Evolutionary conservation across 2,329 filamentous ascomycete species (phyloP).

Genomic region (Ambrosiella cleistominuta): DNA sequence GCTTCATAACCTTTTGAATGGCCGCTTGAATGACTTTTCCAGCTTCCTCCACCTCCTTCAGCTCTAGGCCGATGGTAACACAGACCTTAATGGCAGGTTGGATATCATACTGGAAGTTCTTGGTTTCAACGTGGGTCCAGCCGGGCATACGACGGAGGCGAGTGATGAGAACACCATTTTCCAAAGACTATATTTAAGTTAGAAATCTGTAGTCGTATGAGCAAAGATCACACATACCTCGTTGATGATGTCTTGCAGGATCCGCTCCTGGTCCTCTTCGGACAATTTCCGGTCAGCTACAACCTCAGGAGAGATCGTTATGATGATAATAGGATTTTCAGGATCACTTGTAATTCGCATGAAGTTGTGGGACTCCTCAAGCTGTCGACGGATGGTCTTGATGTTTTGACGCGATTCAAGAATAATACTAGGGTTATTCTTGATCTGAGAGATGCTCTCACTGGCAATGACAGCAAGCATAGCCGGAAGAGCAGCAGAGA

Average conservation of each 20-base stretch:
- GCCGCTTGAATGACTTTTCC: constrained; percentile 77
- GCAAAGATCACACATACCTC: constrained; percentile 44
- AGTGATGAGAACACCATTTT: constrained; percentile 79
- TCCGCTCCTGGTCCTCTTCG: constrained; percentile 60
- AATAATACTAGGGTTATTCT: constrained; percentile 72
- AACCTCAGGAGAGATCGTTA: constrained; percentile 70
- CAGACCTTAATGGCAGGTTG: constrained; percentile 80
- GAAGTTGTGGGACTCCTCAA: constrained; percentile 91
- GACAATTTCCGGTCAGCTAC: constrained; percentile 51
- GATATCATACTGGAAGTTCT: constrained; percentile 52
- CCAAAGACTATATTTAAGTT: constrained; percentile 41
- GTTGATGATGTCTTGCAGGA: constrained; percentile 85
- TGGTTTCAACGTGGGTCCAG: constrained; percentile 41
- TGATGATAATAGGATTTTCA: constrained; percentile 76
- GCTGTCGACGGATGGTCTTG: constrained; percentile 64
- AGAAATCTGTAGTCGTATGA: constrained; percentile 6
- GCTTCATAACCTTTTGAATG: constrained; percentile 75
- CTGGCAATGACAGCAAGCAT: constrained; percentile 91
- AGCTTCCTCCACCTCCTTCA: constrained; percentile 92
- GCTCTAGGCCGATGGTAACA: constrained; percentile 69
- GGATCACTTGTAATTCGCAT: constrained; percentile 60
- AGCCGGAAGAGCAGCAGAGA: constrained; percentile 83
- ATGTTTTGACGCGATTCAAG: constrained; percentile 69
- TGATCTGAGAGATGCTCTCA: constrained; percentile 71
- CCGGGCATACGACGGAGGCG: constrained; percentile 65